phyloP scores from a whole-genome alignment of 495 filamentous ascomycete genomes.

The Lepraria neglecta region DNA sequence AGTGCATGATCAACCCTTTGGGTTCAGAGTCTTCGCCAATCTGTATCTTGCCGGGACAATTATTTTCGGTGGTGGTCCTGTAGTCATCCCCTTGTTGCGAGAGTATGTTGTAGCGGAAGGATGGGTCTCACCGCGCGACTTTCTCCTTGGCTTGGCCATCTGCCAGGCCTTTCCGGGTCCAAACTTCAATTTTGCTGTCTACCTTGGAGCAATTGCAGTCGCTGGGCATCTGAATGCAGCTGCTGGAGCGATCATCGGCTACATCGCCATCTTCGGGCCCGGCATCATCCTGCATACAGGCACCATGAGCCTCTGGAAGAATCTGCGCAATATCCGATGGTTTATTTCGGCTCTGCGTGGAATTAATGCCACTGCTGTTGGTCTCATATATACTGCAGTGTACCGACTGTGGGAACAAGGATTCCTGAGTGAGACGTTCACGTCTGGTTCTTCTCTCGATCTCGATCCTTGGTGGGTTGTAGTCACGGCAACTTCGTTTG shows the following conservation, averaged over 20 bases:
- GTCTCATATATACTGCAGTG: constrained; percentile 65
- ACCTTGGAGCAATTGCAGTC: constrained; percentile 50
- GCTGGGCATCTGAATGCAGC: background rate
- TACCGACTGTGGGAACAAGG: constrained; percentile 65
- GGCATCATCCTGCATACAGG: constrained; percentile 53
- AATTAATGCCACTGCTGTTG: constrained; percentile 60
- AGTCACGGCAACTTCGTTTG: constrained; percentile 52
- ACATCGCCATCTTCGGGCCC: constrained; percentile 57
- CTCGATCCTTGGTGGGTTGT: constrained; percentile 68
- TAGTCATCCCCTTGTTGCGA: constrained; percentile 63
- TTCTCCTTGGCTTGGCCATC: constrained; percentile 63
- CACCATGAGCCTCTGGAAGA: constrained; percentile 56
- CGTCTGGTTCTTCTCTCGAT: constrained; percentile 45
- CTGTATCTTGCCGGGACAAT: constrained; percentile 69
- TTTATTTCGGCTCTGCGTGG: constrained; percentile 52
- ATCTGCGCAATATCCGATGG: constrained; percentile 41
- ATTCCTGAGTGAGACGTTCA: constrained; percentile 41
- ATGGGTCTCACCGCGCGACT: constrained; percentile 63
- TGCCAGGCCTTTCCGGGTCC: constrained; percentile 69
- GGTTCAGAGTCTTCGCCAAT: constrained; percentile 57
- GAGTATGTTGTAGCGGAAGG: constrained; percentile 62
- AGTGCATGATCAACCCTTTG: constrained; percentile 38
- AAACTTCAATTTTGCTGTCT: constrained; percentile 70
- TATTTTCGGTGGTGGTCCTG: constrained; percentile 69
- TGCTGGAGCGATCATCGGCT: constrained; percentile 51